Evolutionary conservation across 225 moss, liverwort and hornwort species (phyloP).

Genomic region (Polytrichum formosum): DNA sequence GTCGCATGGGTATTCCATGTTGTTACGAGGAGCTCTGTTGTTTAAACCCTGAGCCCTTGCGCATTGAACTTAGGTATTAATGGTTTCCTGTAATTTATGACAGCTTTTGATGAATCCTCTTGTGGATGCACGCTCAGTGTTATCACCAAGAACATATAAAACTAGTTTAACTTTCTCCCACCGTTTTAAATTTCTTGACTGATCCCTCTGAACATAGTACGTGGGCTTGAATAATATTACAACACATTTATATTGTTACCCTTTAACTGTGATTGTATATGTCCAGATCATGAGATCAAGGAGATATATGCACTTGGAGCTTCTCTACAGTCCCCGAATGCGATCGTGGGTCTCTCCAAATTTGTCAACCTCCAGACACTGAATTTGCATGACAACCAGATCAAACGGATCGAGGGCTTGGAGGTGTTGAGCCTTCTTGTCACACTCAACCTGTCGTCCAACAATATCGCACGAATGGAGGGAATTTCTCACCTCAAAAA

Average conservation of each 20-base stretch:
- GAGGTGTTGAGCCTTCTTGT: constrained; percentile 53
- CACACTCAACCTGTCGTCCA: constrained; percentile 86
- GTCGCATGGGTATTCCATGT: background rate
- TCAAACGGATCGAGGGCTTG: constrained; percentile 64
- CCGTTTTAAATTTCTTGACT: too few species aligned
- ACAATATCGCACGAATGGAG: constrained; percentile 67
- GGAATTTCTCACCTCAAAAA: constrained; percentile 57
- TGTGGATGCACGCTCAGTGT: too few species aligned
- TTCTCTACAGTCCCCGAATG: constrained; percentile 52
- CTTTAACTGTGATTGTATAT: background rate
- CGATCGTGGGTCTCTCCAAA: constrained; percentile 44
- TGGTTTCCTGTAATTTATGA: too few species aligned
- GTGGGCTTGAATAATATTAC: too few species aligned
- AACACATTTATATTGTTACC: too few species aligned
- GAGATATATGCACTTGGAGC: constrained; percentile 76
- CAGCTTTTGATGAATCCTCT: too few species aligned
- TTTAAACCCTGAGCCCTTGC: too few species aligned
- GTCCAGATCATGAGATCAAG: constrained; percentile 55
- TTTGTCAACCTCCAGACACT: constrained; percentile 65
- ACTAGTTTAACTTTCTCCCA: too few species aligned
- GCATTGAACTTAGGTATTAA: too few species aligned
- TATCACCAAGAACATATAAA: too few species aligned
- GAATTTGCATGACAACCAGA: constrained; percentile 88
- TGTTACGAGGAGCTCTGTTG: too few species aligned
- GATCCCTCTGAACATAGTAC: too few species aligned